phyloP scores from a whole-genome alignment of 345 rosid species.

The Psidium guajava region DNA sequence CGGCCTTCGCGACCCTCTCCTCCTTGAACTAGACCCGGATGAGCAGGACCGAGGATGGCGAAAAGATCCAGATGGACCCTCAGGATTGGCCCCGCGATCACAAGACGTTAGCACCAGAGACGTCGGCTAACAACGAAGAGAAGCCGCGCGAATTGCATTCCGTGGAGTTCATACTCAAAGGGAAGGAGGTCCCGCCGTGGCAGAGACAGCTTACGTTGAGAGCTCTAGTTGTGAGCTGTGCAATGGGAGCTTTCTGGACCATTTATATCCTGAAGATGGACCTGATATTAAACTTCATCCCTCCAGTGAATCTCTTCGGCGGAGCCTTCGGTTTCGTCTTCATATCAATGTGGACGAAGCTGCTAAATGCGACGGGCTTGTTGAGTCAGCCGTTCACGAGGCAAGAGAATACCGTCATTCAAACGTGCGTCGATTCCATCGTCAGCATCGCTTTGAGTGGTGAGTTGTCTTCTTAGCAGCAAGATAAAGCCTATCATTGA shows the following conservation, averaged over 20 bases:
- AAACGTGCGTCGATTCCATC: not conserved
- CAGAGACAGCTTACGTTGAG: not conserved
- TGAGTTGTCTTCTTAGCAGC: not conserved
- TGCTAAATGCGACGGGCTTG: not conserved
- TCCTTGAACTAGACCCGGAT: not conserved
- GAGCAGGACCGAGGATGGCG: not conserved
- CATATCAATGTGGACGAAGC: not conserved
- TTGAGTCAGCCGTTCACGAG: not conserved
- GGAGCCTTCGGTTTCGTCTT: not conserved
- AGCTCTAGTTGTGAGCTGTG: not conserved
- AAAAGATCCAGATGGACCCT: not conserved
- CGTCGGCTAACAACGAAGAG: not conserved
- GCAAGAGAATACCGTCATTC: not conserved
- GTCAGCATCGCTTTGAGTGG: not conserved
- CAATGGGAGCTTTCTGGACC: not conserved
- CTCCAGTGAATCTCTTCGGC: not conserved
- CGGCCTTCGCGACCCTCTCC: not conserved
- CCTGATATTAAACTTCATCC: not conserved
- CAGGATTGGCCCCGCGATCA: not conserved
- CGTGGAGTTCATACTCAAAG: not conserved
- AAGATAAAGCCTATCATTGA: not conserved
- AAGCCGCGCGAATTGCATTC: not conserved
- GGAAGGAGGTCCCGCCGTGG: not conserved
- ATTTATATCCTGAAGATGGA: not conserved
- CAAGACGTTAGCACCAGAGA: not conserved